Conservation (phyloP, 768 basidiomycete species). For the Trametes sanguinea region DNA sequence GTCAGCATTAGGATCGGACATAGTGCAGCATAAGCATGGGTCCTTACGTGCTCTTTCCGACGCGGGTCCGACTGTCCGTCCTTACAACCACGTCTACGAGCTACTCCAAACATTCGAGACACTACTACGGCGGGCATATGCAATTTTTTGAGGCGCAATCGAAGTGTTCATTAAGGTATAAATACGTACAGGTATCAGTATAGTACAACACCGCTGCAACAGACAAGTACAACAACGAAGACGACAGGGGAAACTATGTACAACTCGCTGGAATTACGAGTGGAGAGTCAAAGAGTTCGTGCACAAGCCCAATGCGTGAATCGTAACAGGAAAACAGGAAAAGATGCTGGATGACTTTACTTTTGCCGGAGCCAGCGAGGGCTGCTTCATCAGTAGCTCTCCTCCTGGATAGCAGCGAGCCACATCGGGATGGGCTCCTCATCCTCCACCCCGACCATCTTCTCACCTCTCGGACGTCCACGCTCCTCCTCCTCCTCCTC, state of each 20-base stretch:
- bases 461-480: not conserved
- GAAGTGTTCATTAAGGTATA: slow-evolving; percentile 18
- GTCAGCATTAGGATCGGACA: no score
- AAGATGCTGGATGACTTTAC: not conserved
- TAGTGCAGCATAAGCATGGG: no score
- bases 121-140: no score
- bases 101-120: no score
- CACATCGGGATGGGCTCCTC: slow-evolving; percentile 3
- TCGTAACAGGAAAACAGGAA: not conserved
- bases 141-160: no score
- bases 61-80: not conserved
- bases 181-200: slow-evolving; percentile 12
- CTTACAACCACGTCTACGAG: not conserved
- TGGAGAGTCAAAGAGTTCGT: not conserved
- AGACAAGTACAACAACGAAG: slow-evolving; percentile 1
- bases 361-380: not conserved
- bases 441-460: not conserved
- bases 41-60: not conserved
- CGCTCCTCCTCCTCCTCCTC: not conserved
- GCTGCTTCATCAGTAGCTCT: not conserved
- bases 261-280: not conserved
- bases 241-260: not conserved
- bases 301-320: not conserved
- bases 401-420: slow-evolving; percentile 12
- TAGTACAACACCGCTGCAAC: not conserved